These are phyloP conservation scores for Vaucheria bursata DNA, from an alignment of 352 stramenopile genomes.

Conservation along the genomic window DNA sequence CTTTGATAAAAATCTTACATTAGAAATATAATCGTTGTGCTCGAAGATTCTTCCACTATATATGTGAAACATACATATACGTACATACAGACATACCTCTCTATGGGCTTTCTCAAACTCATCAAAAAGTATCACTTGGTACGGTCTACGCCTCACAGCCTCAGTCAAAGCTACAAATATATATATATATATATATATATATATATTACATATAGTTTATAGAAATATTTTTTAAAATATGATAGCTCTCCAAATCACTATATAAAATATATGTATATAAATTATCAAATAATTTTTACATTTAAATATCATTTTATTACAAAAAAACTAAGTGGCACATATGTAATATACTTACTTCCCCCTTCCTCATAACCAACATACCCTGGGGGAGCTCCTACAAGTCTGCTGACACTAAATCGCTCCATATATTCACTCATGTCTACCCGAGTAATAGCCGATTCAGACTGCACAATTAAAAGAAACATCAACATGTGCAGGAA, in stretches of 20 bases:
- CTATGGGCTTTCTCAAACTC: slow-evolving; percentile 95
- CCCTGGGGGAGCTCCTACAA: slow-evolving; percentile 86
- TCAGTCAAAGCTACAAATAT: slow-evolving; percentile 85
- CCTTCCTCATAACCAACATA: slow-evolving; percentile 89
- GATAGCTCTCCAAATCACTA: too few species aligned
- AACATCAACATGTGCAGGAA: not conserved
- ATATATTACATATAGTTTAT: too few species aligned
- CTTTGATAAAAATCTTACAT: too few species aligned
- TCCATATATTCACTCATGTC: slow-evolving; percentile 98
- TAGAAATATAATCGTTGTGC: too few species aligned
- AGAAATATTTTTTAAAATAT: too few species aligned
- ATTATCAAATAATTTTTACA: too few species aligned
- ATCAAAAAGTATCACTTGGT: slow-evolving; percentile 92
- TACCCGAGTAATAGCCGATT: slow-evolving; percentile 86
- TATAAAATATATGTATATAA: too few species aligned
- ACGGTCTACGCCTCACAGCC: slow-evolving; percentile 81
- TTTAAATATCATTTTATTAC: too few species aligned
- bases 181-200: too few species aligned
- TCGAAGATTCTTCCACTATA: too few species aligned
- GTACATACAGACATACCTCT: slow-evolving; percentile 59
- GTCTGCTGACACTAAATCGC: slow-evolving; percentile 75
- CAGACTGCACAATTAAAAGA: slow-evolving; percentile 24
- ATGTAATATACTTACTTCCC: slow-evolving; percentile 50
- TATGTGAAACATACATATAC: too few species aligned
- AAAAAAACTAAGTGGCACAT: not conserved